Conservation (phyloP, 495 filamentous ascomycete genomes). For the Parmelia sp. region DNA sequence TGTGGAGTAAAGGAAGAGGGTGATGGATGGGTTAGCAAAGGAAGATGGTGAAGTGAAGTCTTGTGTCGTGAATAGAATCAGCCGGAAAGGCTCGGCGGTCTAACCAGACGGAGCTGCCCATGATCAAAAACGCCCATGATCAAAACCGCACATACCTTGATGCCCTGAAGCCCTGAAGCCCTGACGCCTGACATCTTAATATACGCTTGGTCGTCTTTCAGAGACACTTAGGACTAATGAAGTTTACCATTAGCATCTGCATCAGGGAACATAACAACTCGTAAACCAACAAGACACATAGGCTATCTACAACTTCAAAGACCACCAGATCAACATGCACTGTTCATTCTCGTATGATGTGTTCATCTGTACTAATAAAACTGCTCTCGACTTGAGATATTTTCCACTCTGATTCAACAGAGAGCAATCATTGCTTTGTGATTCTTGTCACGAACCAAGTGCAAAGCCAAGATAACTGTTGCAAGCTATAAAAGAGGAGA, state of each 20-base stretch:
- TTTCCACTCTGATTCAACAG: neutral
- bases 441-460: too few species aligned
- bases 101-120: neutral
- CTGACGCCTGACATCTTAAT: neutral
- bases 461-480: neutral
- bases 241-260: neutral
- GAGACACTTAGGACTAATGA: neutral
- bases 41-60: conserved; percentile 1
- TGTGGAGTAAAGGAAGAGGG: neutral
- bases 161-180: neutral
- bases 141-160: neutral
- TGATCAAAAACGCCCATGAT: neutral
- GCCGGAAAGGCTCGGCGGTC: neutral
- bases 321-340: neutral
- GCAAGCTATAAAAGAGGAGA: neutral
- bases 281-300: neutral
- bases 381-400: neutral
- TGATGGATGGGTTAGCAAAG: neutral
- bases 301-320: neutral
- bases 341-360: neutral
- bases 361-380: neutral
- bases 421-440: neutral
- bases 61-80: neutral
- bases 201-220: neutral
- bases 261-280: neutral